Evolutionary conservation across 768 basidiomycete species (phyloP), one percentile per base, ranked within the genome.

Genomic region (Leccinum subtestaceum): DNA sequence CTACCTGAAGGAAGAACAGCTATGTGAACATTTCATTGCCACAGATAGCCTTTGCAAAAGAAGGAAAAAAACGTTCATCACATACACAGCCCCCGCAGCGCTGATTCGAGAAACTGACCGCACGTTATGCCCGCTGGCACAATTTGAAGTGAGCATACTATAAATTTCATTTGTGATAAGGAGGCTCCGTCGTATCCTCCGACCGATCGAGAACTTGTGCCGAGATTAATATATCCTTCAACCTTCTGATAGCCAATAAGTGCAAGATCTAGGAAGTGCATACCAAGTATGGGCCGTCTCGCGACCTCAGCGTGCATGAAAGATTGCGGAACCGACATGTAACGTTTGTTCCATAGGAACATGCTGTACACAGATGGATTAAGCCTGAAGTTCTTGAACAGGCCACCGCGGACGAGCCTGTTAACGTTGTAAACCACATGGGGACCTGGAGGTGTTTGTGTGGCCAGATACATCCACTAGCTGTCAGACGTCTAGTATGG

Each of bases 331-430:
- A 55, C 67, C 65, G 65, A 53, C 46, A 34, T 57, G 34, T 50
- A 54, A 56, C 19, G 55, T 15, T 55, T 34, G 21, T 50, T 54
- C 38, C 47, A 50, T 53, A 54, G 32, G 32, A 34, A 34, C 32
- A 34, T 34, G 32, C 32, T 34, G 32, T 12, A 49, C 40, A 40
- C 40, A 45, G 45, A 52, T 50, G 45, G 46, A 49, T 45, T 23
- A 32, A 57, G 50, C 4, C 9, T 34, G 32, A 43, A 10, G 47
- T 65, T 63, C 60, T 58, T 32, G 40, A 34, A 57, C 52, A 51
- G 57, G 61, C 61, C 53, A 66, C 66, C 66, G 66, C 66, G 63
- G 65, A 62, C 51, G 48, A 56, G 59, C 29, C 29, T 29, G 52
- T 52, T 34, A 34, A 34, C 32, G 32, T 34, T 52, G 56, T 56